Percentiles rank a stretch among this genome's conserved stretches.
Evolutionary conservation across 257 asterid genomes (phyloP).

Genomic region (Voacanga thouarsii): DNA sequence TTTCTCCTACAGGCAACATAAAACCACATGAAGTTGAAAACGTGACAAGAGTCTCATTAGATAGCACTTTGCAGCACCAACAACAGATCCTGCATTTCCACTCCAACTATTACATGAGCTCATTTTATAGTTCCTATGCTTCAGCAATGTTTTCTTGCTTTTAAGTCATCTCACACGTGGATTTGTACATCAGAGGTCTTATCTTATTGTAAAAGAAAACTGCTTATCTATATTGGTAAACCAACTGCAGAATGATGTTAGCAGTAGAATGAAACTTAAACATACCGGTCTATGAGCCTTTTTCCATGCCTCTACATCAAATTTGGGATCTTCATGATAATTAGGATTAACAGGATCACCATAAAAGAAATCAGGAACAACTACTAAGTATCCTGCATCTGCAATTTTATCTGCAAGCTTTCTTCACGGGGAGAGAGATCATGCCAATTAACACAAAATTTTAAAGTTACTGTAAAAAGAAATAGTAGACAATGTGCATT

Average conservation of each 20-base stretch:
- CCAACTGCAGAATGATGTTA: background rate
- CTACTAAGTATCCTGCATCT: constrained; percentile 51
- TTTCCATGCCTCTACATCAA: constrained; percentile 30
- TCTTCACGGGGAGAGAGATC: constrained; percentile 30
- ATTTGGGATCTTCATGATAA: constrained; percentile 20
- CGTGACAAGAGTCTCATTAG: background rate
- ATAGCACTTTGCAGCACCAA: background rate
- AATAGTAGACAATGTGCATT: background rate
- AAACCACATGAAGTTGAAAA: background rate
- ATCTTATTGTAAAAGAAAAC: no score
- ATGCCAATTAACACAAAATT: background rate
- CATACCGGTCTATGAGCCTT: constrained; percentile 46
- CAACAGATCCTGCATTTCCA: background rate
- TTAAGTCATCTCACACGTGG: background rate
- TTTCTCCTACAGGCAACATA: constrained; percentile 31
- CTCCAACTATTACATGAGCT: background rate
- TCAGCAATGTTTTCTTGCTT: background rate
- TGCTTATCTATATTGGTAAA: background rate
- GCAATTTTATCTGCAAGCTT: constrained; percentile 67
- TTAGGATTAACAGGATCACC: constrained; percentile 49
- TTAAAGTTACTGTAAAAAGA: background rate
- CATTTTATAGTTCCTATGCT: background rate
- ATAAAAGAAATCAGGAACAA: constrained; percentile 69
- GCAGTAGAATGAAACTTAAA: background rate
- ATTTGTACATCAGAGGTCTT: background rate